Percentiles rank a stretch among this genome's conserved stretches.
Conservation (phyloP, 2,329 filamentous ascomycete species). For the Chrysoporthe austroafricana region DNA sequence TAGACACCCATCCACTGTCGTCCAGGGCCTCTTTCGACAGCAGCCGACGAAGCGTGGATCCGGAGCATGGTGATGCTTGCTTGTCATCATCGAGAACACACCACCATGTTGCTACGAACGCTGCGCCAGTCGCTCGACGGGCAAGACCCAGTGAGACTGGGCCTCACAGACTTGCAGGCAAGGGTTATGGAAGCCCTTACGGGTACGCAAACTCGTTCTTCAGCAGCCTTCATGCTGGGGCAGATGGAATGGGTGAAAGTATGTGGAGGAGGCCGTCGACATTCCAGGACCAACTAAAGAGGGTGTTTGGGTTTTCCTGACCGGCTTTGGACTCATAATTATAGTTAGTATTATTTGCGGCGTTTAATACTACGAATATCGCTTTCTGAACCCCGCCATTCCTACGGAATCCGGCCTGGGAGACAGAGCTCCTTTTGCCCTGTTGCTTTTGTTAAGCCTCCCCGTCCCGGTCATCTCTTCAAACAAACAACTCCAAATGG, state of each 20-base stretch:
- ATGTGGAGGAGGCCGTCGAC: neutral
- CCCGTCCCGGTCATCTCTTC: neutral
- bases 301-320: slow-evolving; percentile 24
- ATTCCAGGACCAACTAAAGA: slow-evolving; percentile 27
- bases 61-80: neutral
- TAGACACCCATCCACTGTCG: neutral
- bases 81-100: neutral
- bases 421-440: too few species aligned
- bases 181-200: neutral
- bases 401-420: too few species aligned
- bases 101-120: neutral
- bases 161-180: neutral
- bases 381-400: neutral
- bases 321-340: neutral
- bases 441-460: too few species aligned
- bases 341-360: neutral
- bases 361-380: neutral
- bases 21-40: slow-evolving; percentile 1
- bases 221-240: neutral
- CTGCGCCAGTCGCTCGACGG: neutral
- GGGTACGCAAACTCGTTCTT: neutral
- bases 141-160: neutral
- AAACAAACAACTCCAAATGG: neutral
- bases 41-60: neutral
- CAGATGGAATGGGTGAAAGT: neutral